These are phyloP conservation scores for Candida peoriensis DNA, from an alignment of 805 yeast genomes.

Conservation along the genomic window DNA sequence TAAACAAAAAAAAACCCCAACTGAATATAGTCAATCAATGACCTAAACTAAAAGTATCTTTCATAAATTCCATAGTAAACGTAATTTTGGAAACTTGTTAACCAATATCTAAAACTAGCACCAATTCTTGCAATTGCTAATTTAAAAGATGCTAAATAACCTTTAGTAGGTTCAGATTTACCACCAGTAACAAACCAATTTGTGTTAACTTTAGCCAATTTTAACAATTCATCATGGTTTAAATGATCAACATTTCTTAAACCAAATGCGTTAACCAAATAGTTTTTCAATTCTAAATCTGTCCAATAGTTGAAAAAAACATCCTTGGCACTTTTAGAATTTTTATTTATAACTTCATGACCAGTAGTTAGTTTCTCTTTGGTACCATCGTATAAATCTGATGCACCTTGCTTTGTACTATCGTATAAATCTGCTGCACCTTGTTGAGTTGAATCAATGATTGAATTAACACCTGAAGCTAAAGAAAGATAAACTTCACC, in stretches of 20 bases:
- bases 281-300: conserved; percentile 35
- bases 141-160: no score
- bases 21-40: no score
- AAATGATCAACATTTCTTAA: conserved; percentile 24
- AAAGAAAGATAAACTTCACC: conserved; percentile 18
- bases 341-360: conserved; percentile 9
- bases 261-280: conserved; percentile 41
- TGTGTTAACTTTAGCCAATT: conserved; percentile 37
- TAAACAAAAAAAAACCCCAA: no score
- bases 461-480: conserved; percentile 8
- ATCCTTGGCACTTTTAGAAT: conserved; percentile 13
- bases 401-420: conserved; percentile 5
- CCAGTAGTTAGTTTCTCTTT: conserved; percentile 6
- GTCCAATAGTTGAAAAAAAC: conserved; percentile 36
- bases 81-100: no score
- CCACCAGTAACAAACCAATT: conserved; percentile 31
- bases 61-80: no score
- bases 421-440: conserved; percentile 20
- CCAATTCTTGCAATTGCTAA: no score
- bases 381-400: conserved; percentile 10
- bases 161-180: no score
- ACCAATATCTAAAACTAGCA: no score
- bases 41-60: no score
- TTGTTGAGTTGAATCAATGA: conserved; percentile 13
- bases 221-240: conserved; percentile 31